These are phyloP conservation scores for Rhizopus arrhizus DNA, from an alignment of 371 early-diverging fungal species.

Conservation along the genomic window DNA sequence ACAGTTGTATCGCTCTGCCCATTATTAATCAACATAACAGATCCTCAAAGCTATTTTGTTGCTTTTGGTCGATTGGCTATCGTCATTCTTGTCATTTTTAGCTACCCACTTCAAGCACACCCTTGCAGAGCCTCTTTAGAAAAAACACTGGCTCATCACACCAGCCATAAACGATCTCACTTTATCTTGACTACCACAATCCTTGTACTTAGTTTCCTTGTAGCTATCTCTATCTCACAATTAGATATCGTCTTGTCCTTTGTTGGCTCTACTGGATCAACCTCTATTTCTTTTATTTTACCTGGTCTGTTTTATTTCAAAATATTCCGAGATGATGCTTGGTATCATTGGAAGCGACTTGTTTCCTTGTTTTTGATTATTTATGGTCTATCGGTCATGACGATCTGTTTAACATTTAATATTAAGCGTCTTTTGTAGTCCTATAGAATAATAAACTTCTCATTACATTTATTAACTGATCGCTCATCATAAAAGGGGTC, in stretches of 20 bases:
- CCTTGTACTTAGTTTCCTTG: slow-evolving; percentile 66
- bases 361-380: slow-evolving; percentile 50
- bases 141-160: slow-evolving; percentile 66
- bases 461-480: neutral
- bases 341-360: slow-evolving; percentile 51
- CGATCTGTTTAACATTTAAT: slow-evolving; percentile 65
- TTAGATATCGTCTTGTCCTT: slow-evolving; percentile 86
- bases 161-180: slow-evolving; percentile 47
- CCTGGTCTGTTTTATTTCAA: slow-evolving; percentile 95
- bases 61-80: slow-evolving; percentile 89
- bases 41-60: slow-evolving; percentile 73
- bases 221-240: slow-evolving; percentile 77
- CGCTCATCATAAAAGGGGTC: too few relatives aligned
- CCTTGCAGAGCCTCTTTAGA: slow-evolving; percentile 94
- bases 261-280: slow-evolving; percentile 98
- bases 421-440: slow-evolving; percentile 33
- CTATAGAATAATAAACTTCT: neutral
- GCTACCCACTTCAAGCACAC: slow-evolving; percentile 98
- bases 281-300: slow-evolving; percentile 97
- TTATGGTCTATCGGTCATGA: slow-evolving; percentile 70
- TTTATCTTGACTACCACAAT: slow-evolving; percentile 70
- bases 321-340: slow-evolving; percentile 61
- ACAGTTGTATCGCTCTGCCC: neutral
- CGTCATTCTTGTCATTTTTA: slow-evolving; percentile 90
- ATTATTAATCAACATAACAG: slow-evolving; percentile 24